Conservation (phyloP, 1,139 yeast species). For the Suhomyces bokatorum region DNA sequence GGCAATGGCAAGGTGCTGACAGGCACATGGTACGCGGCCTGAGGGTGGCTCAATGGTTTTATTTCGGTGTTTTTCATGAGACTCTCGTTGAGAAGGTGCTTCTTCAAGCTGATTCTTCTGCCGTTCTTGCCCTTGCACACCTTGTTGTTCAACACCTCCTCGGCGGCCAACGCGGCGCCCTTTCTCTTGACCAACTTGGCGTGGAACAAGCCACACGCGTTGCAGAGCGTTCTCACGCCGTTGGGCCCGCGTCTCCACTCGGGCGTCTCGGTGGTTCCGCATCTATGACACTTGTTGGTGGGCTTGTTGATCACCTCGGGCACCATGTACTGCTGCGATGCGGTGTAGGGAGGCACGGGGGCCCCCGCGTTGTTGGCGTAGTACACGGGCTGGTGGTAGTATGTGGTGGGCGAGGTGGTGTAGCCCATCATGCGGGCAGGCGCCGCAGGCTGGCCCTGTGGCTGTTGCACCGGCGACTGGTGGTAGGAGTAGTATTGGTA, state of each 20-base stretch:
- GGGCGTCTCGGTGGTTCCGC: conserved; percentile 83
- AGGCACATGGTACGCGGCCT: conserved; percentile 9
- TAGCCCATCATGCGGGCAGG: conserved; percentile 10
- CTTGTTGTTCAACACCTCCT: conserved; percentile 46
- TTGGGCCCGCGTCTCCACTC: conserved; percentile 92
- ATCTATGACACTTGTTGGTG: conserved; percentile 55
- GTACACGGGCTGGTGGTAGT: conserved; percentile 17
- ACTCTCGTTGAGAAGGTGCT: conserved; percentile 23
- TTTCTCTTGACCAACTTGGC: conserved; percentile 69
- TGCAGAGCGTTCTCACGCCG: conserved; percentile 82
- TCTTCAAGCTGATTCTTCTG: conserved; percentile 42
- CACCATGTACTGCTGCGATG: conserved; percentile 21
- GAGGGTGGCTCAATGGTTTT: conserved; percentile 3
- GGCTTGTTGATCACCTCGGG: conserved; percentile 43
- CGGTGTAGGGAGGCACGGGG: conserved; percentile 11
- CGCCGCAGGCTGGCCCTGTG: conserved; percentile 3
- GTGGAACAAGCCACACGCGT: conserved; percentile 86
- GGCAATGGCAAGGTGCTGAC: conserved; percentile 18
- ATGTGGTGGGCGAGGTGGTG: conserved; percentile 11
- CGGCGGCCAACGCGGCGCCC: conserved; percentile 65
- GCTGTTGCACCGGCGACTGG: conserved; percentile 4
- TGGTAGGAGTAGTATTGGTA: conserved; percentile 16
- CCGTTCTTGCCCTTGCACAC: conserved; percentile 52
- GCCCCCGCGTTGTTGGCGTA: conserved; percentile 14
- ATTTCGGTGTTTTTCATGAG: conserved; percentile 13